Evolutionary conservation across 768 basidiomycete genomes (phyloP), one percentile per base, ranked within the genome.

Genomic region (Termitomyces sp.): DNA sequence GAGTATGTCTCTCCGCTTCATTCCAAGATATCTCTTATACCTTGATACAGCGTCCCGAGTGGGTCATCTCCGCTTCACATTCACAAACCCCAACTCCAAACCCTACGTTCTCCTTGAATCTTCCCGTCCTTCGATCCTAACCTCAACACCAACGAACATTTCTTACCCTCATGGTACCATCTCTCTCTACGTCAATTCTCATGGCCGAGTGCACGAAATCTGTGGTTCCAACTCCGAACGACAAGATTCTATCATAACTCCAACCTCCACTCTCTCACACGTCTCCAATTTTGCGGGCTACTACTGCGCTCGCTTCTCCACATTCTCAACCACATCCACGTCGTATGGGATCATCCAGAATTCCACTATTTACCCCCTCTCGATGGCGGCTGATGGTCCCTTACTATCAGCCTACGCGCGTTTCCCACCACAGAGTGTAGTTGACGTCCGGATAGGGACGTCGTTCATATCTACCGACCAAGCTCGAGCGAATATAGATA

Each of bases 391-490:
- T 3, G 57, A 68, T 5, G 87, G 85, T 2, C 59, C 75, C 10
- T 59, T 79, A 32, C 65, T 86, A 7, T 76, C 78, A 16, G 87
- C 78, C 0, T 86, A 80, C 58, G 79, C 74, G 3, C 66, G 67
- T 3, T 82, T 90, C 56, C 64, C 73, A 21, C 65, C 67, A 12
- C 10, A 56, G 5, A 44, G 51, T 41, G 76, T 80, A 6, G 79
- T 86, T 8, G 74, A 84, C 11, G 73, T 91, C 2, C 87, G 86
- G 3, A 85, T 91, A 2, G 88, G 85, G 3, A 87, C 87, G 3
- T 89, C 88, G 4, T 89, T 89, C 66, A 86, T 91, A 56, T 88
- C 85, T 1, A 71, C 83, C 7, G 83, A 85, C 3, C 88, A 89
- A 57, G 86, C 86, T 0, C 68, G 79, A 40, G 57, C 63, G 52